These are phyloP conservation scores for Protomyces macrosporus DNA, from an alignment of 1,139 yeast species.

Conservation along the genomic window DNA sequence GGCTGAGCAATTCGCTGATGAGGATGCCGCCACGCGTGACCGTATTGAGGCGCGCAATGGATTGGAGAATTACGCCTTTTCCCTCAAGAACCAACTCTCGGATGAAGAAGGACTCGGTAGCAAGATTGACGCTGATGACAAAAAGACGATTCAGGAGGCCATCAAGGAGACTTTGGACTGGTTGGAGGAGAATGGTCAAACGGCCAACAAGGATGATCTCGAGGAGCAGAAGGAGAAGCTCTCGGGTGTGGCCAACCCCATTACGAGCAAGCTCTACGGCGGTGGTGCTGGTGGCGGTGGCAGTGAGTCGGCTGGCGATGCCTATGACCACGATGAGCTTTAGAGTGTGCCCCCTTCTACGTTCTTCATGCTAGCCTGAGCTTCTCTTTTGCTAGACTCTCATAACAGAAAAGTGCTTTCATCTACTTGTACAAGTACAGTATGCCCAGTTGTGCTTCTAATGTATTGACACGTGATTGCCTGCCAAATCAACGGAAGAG, in stretches of 20 bases:
- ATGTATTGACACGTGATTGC: too few relatives aligned
- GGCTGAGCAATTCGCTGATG: conserved; percentile 84
- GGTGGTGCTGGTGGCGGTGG: conserved; percentile 51
- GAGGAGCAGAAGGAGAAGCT: conserved; percentile 89
- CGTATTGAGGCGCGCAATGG: conserved; percentile 83
- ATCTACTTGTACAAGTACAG: too few relatives aligned
- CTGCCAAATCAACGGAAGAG: too few relatives aligned
- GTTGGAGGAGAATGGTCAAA: conserved; percentile 79
- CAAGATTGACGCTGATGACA: conserved; percentile 83
- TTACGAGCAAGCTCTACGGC: conserved; percentile 83
- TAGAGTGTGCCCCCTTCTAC: conserved; percentile 35
- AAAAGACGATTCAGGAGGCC: conserved; percentile 84
- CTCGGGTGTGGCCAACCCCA: conserved; percentile 81
- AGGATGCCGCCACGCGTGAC: conserved; percentile 73
- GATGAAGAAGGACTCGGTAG: conserved; percentile 67
- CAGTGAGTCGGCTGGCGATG: conserved; percentile 51
- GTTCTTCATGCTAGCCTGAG: too few relatives aligned
- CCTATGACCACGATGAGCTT: conserved; percentile 66
- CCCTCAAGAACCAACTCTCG: conserved; percentile 69
- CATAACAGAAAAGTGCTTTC: too few relatives aligned
- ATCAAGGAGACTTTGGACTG: conserved; percentile 81
- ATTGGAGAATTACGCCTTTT: conserved; percentile 83
- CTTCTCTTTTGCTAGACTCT: too few relatives aligned
- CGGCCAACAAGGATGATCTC: conserved; percentile 86
- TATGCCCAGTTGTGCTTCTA: too few relatives aligned